Evolutionary conservation across 306 rosid species (phyloP), one percentile per base, ranked within the genome.

Genomic region (Vigna nakashimae): DNA sequence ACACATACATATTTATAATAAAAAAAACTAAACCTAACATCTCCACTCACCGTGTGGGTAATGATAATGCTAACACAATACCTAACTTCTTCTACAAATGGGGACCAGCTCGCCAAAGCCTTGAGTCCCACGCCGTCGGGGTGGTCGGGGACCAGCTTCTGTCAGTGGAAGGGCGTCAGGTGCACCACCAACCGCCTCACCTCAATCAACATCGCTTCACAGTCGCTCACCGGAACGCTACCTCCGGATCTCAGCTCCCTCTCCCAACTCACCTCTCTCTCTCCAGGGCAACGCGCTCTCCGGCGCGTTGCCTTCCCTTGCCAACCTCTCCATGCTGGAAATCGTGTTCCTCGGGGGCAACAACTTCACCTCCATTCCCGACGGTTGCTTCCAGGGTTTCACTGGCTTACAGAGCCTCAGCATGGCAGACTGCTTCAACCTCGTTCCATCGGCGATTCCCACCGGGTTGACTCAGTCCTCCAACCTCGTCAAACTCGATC

Each of bases 231-330:
- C 2, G 97, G 96, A 1, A 22, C 80, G 0, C 92, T 92, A 1
- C 93, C 92, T 52, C 55, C 90, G 9, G 86, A 89, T 82, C 87
- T 92, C 8, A 86, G 76, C 76, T 26, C 91, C 4, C 93, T 92
- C 59, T 48, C 91, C 4, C 75, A 80, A 42, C 92, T 92, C 77
- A 67, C 88, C 13, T 1, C 85, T 0, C 87, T 90, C 77, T 82
- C 88, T 2, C 87, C 91, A 90, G 59, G 28, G 43, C 36, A 92
- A 92, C 86, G 26, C 82, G 5, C 75, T 92, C 63, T 7, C 52
- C 2, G 93, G 93, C 3, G 49, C 91, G 0, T 42, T 92, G 9
- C 93, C 97, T 4, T 79, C 91, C 15, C 34, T 92, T 4, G 88
- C 92, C 6, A 89, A 87, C 69, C 93, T 93, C 63, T 4, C 87